Base-by-base conservation (phyloP, 805 yeast genomes). In the Pichia nanzhaoensis region DNA sequence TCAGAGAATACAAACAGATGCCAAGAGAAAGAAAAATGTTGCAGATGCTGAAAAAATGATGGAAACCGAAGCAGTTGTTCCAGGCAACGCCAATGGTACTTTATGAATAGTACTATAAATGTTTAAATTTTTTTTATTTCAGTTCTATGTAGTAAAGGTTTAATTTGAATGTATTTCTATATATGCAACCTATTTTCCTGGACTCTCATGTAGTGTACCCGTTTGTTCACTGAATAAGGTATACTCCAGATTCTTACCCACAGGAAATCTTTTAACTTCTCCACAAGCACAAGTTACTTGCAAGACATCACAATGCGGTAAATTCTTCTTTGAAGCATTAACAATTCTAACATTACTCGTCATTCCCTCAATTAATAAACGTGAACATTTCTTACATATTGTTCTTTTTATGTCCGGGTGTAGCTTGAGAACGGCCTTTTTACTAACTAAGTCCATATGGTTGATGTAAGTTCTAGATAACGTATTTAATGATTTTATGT, bases 361-460 rank as follows among this genome's bases (percentile, higher is more conserved):
- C 16, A 67, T 41, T 0, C 80, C 82, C 0, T 82, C 78, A 1
- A 77, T 55, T 49, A 74, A 64, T 9, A 74, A 48, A 8, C 78
- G 59, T 37, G 73, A 63, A 60, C 96, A 88, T 32, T 64, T 65
- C 54, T 85, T 86, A 62, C 96, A 88, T 14, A 81, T 57, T 0
- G 74, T 69, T 52, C 95, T 68, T 60, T 88, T 88, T 10, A 87
- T 51, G 31, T 64, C 62, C 0, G 90, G 89, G 39, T 83, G 73
- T 24, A 83, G 58, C 49, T 82, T 75, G 18, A 81, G 58, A 16
- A 84, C 90, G 2, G 80, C 74, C 55, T 81, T 83, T 57, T 82
- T 81, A 8, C 86, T 74, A 8, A 85, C 82, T 8, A 75, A 54
- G 44, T 75, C 80, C 63, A 83, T 63, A 33, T 75, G 75, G 41